These are phyloP conservation scores for Gentiana dahurica DNA, from an alignment of 257 asterid species.

Conservation along the genomic window DNA sequence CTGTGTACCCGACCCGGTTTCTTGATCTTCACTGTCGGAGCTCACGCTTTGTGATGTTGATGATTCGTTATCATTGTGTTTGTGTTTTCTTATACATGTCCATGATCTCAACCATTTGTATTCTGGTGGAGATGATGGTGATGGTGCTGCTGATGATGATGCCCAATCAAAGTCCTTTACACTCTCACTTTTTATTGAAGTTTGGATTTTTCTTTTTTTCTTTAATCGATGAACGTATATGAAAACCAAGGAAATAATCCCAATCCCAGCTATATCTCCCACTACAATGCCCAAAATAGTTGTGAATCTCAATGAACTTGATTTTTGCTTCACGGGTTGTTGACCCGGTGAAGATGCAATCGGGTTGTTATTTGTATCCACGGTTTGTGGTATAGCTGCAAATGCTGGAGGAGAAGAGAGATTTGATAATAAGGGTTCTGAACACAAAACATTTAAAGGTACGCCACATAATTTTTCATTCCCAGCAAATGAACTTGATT, in stretches of 20 bases:
- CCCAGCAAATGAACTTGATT: conserved; percentile 35
- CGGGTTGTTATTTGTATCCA: conserved; percentile 38
- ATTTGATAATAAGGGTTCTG: conserved; percentile 37
- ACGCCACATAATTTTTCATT: conserved; percentile 62
- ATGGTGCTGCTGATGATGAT: conserved; percentile 46
- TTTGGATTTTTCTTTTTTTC: conserved; percentile 29
- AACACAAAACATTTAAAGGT: conserved; percentile 40
- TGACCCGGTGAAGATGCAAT: conserved; percentile 18
- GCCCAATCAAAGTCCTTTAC: conserved; percentile 78
- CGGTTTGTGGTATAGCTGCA: conserved; percentile 73
- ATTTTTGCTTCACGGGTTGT: conserved; percentile 4
- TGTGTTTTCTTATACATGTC: conserved; percentile 53
- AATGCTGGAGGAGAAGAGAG: conserved; percentile 78
- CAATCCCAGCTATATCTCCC: conserved; percentile 65
- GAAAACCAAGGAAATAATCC: conserved; percentile 31
- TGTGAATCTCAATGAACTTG: conserved; percentile 30
- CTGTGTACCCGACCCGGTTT: background rate
- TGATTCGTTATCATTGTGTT: conserved; percentile 24
- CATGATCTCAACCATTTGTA: conserved; percentile 63
- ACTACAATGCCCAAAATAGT: conserved; percentile 61
- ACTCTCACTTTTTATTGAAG: conserved; percentile 23
- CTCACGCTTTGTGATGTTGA: conserved; percentile 37
- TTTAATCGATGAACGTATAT: conserved; percentile 29
- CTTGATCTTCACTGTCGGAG: conserved; percentile 24
- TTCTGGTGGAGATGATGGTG: conserved; percentile 40